Evolutionary conservation across 768 basidiomycete genomes (phyloP).

Genomic region (Rhodotorula babjevae): DNA sequence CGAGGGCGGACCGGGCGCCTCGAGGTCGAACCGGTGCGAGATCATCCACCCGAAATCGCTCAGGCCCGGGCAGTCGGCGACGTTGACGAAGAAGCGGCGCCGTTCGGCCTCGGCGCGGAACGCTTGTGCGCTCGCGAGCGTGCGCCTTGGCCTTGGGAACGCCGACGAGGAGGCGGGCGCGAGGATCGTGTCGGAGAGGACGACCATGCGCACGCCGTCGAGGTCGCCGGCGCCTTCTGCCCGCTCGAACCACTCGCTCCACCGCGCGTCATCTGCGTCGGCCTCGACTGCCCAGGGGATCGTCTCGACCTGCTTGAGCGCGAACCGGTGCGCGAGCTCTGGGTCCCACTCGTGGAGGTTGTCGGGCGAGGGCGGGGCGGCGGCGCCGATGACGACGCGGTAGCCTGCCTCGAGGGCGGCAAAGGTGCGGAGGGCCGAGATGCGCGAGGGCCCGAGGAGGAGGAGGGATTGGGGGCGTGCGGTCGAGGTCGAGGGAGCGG

Average conservation of each 20-base stretch:
- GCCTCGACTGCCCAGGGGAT: conserved; percentile 49
- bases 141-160: conserved; percentile 39
- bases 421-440: conserved; percentile 80
- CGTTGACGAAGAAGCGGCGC: conserved; percentile 69
- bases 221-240: neutral
- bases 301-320: conserved; percentile 57
- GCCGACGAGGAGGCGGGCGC: conserved; percentile 35
- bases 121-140: conserved; percentile 55
- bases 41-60: conserved; percentile 87
- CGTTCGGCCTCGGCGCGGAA: conserved; percentile 58
- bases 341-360: conserved; percentile 11
- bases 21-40: conserved; percentile 70
- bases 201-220: conserved; percentile 52
- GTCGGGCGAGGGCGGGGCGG: neutral
- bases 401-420: conserved; percentile 41
- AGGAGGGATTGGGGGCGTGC: conserved; percentile 52
- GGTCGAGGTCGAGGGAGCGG: conserved; percentile 44
- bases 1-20: conserved; percentile 18
- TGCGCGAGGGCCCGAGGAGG: conserved; percentile 68
- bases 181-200: conserved; percentile 72
- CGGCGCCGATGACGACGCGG: conserved; percentile 26
- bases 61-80: conserved; percentile 76
- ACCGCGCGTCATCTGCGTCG: conserved; percentile 2
- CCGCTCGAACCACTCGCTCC: conserved; percentile 21
- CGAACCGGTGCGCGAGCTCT: conserved; percentile 61